Base-by-base conservation (phyloP, 129 eudicot genomes). In the Lactuca sativa region DNA sequence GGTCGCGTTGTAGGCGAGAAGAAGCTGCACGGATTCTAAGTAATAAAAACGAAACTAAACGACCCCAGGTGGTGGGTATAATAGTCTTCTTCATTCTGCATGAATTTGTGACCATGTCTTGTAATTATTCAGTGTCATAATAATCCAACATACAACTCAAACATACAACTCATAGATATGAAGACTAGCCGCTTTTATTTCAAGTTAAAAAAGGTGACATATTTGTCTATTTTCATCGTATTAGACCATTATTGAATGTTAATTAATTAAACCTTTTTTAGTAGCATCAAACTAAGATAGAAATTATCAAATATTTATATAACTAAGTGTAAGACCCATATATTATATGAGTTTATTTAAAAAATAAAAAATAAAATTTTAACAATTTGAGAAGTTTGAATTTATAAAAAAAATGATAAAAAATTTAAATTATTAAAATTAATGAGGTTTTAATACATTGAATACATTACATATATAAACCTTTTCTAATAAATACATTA, bases 1-100 rank as follows among this genome's bases (percentile, higher is more conserved):
- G 74, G 63, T 75, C 74, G 51, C 36, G 9, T 67, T 67, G 80
- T 75, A 75, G 80, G 80, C 74, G 69, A 38, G 74, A 75, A 69
- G 69, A 75, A 17, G 60, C 4, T 48, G 52, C 68, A 67, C 61
- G 80, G 56, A 62, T 67, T 67, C 21, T 49, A 9, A 12, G 44
- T 47, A 31, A 61, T 72, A 72, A 33, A 34, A 61, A 51, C 58
- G 9, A 58, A 72, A n/a, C 68, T 43, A 32, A 34, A 67, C 53
- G 73, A 69, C 64, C 64, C 74, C 65, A 69, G 55, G 55, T 43
- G 66, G 47, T 52, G 43, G 58, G 31, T 52, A 25, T 25, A 53
- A 25, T 30, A 30, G 56, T 70, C 58, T 8, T 57, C 31, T 70
- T 70, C 57, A 30, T 58, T 43, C 72, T 51, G 36, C 71, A 31